These are phyloP conservation scores for Solanum gracilifrons DNA, from an alignment of 257 asterid genomes.

Conservation along the genomic window DNA sequence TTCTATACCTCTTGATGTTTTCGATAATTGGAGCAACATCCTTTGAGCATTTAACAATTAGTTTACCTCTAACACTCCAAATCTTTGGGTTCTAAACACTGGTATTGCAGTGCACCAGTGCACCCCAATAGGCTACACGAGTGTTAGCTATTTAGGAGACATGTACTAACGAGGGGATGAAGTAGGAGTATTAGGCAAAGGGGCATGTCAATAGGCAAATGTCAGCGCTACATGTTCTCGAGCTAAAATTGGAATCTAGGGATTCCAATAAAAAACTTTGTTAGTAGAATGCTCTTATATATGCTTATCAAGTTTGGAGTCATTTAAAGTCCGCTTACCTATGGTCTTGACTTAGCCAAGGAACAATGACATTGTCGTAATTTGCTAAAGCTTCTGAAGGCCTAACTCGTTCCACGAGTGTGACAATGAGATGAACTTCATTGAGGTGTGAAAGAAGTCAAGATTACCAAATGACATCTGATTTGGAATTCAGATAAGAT, in stretches of 20 bases:
- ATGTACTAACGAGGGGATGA: background rate
- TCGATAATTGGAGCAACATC: background rate
- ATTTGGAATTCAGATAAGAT: background rate
- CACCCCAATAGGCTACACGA: background rate
- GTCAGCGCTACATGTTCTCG: background rate
- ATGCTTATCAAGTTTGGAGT: background rate
- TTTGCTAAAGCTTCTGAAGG: background rate
- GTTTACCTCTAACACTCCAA: background rate
- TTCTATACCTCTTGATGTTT: background rate
- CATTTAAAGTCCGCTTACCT: background rate
- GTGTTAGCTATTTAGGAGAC: background rate
- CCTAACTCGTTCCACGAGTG: background rate
- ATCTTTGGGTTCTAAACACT: background rate
- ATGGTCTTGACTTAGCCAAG: background rate
- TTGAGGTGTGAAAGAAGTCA: background rate
- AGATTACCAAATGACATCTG: background rate
- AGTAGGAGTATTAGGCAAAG: background rate
- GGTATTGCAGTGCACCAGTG: background rate
- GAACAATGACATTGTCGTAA: background rate
- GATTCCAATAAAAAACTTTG: background rate
- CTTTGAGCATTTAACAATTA: background rate
- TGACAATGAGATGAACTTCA: background rate
- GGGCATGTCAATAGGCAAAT: background rate
- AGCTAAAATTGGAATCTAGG: background rate
- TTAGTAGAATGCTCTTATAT: background rate